Base-by-base conservation (phyloP, 805 yeast genomes). In the Metschnikowia bowlesiae region DNA sequence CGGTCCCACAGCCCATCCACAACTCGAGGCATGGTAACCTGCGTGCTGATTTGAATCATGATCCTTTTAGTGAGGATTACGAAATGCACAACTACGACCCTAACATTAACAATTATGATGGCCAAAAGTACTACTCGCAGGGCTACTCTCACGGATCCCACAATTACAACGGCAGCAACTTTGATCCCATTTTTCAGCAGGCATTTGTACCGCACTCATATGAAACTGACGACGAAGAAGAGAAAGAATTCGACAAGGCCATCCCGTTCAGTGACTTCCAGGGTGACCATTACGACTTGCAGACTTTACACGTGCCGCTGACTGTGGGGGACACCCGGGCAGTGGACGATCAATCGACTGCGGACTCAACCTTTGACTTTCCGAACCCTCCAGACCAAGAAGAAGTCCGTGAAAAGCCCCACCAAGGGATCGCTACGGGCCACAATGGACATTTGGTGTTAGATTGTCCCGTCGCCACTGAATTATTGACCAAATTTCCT, bases 391-490 rank as follows among this genome's bases (percentile, higher is more conserved):
- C 74, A 5, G 67, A 59, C 31, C 66, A 64, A 41, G 73, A 67
- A 46, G 69, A 65, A 51, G 54, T 58, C 26, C 40, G 60, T 6
- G 68, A 66, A 32, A 68, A 68, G 53, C 70, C 73, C 13, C 69
- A 66, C 39, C 64, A 57, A 28, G 61, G 59, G 6, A 53, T 56
- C n/a, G 59, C 57, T 32, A 49, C 51, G 26, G 76, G 76, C 33
- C 64, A 66, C 50, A 69, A 74, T 50, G 96, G 96, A 49, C 89
- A 89, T 62, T 78, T 89, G 63, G 88, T 89, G 33, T 76, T 89
- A 52, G 96, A 89, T 67, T 89, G 96, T 62, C 96, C 96, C 9
- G 91, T 89, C 1, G 83, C 95, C n/a, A 79, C 81, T 31, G 77
- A 81, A 44, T 74, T 89, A 46, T 69, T 86, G 39, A 43, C 70